Percentiles rank a stretch among this genome's conserved stretches.
Conservation (phyloP, 306 rosid genomes). For the Senna siamea region DNA sequence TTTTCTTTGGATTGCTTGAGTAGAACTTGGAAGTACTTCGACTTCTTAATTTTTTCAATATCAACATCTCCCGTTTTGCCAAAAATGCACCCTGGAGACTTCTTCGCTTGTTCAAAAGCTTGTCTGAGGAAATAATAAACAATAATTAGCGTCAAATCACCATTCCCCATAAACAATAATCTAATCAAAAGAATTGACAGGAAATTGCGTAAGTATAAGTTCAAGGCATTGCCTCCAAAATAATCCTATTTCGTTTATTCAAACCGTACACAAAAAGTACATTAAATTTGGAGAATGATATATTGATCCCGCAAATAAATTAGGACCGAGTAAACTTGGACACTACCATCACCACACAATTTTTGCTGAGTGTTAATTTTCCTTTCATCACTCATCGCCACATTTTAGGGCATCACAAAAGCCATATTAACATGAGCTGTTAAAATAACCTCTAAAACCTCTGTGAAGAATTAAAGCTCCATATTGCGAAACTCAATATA, state of each 20-base stretch:
- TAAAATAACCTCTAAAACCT: neutral
- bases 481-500: neutral
- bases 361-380: neutral
- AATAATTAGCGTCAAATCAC: constrained; percentile 20
- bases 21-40: constrained; percentile 72
- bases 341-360: neutral
- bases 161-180: neutral
- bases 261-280: neutral
- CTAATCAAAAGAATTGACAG: constrained; percentile 22
- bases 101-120: constrained; percentile 87
- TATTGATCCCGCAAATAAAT: neutral
- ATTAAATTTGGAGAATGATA: neutral
- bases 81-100: constrained; percentile 62
- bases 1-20: constrained; percentile 55
- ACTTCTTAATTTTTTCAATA: constrained; percentile 69
- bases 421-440: neutral
- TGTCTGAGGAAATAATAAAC: constrained; percentile 47
- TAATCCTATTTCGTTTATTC: neutral
- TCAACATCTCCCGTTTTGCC: constrained; percentile 64
- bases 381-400: neutral
- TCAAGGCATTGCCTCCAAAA: constrained; percentile 7
- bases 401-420: neutral
- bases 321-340: neutral
- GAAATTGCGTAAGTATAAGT: constrained; percentile 5
- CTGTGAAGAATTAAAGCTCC: neutral